phyloP scores from a whole-genome alignment of 164 flowering plant species.

The Vitis labrusca region DNA sequence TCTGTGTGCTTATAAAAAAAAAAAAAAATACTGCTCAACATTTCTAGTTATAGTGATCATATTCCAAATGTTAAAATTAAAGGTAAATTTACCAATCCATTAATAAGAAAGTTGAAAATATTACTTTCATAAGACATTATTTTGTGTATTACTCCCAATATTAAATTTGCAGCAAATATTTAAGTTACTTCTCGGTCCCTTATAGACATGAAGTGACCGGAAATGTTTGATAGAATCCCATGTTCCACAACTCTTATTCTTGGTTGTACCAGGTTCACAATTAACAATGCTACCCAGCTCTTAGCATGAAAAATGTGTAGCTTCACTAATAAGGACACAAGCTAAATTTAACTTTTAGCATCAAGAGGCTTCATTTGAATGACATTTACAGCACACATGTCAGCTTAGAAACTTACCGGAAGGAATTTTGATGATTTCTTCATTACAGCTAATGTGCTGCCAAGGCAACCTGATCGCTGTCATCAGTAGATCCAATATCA shows the following conservation, averaged over 20 bases:
- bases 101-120: neutral
- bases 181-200: neutral
- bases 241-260: neutral
- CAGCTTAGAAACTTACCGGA: constrained; percentile 56
- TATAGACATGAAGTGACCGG: neutral
- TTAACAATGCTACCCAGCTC: neutral
- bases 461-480: constrained; percentile 95
- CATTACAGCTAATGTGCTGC: constrained; percentile 88
- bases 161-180: neutral
- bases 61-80: neutral
- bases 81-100: neutral
- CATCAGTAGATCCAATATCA: constrained; percentile 11
- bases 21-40: too few species aligned
- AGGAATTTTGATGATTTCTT: constrained; percentile 90
- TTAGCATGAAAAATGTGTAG: neutral
- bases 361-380: neutral
- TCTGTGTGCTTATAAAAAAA: too few species aligned
- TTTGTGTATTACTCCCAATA: neutral
- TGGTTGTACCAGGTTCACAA: neutral
- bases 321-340: neutral
- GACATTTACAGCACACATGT: neutral
- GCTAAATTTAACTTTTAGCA: neutral
- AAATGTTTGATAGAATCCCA: neutral
- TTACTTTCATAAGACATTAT: neutral
- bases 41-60: neutral